Evolutionary conservation across 2,329 filamentous ascomycete genomes (phyloP).

Genomic region (Talaromyces marneffei): DNA sequence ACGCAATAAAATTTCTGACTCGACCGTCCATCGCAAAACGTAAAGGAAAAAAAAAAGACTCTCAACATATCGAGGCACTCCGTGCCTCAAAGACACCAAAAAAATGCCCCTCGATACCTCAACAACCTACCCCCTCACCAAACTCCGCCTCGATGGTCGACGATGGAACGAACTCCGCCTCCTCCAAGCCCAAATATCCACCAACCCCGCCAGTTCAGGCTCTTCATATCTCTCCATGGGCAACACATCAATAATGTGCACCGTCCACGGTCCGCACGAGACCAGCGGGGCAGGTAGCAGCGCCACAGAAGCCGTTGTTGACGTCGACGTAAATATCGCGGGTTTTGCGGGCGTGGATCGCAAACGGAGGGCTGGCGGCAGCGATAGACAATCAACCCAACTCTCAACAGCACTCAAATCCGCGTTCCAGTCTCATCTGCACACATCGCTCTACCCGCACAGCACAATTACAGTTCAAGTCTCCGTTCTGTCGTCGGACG

Average conservation of each 20-base stretch:
- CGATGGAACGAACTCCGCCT: constrained; percentile 96
- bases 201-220: constrained; percentile 86
- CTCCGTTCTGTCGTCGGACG: constrained; percentile 84
- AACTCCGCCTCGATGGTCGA: constrained; percentile 74
- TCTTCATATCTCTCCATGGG: constrained; percentile 94
- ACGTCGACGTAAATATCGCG: constrained; percentile 76
- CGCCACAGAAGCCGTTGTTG: constrained; percentile 59
- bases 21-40: neutral
- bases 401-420: constrained; percentile 63
- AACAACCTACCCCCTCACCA: constrained; percentile 79
- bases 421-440: constrained; percentile 69
- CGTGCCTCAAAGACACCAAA: neutral
- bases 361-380: constrained; percentile 62
- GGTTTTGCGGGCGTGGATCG: constrained; percentile 85
- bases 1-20: neutral
- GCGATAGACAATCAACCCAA: constrained; percentile 64
- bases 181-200: constrained; percentile 81
- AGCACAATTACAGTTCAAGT: constrained; percentile 76
- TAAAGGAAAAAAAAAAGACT: no score
- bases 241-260: constrained; percentile 94
- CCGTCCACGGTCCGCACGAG: constrained; percentile 79
- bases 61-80: neutral
- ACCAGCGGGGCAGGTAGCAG: constrained; percentile 35
- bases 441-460: constrained; percentile 85
- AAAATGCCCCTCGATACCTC: constrained; percentile 90